Conservation (phyloP, 768 basidiomycete species). For the Boletus reticulatus region DNA sequence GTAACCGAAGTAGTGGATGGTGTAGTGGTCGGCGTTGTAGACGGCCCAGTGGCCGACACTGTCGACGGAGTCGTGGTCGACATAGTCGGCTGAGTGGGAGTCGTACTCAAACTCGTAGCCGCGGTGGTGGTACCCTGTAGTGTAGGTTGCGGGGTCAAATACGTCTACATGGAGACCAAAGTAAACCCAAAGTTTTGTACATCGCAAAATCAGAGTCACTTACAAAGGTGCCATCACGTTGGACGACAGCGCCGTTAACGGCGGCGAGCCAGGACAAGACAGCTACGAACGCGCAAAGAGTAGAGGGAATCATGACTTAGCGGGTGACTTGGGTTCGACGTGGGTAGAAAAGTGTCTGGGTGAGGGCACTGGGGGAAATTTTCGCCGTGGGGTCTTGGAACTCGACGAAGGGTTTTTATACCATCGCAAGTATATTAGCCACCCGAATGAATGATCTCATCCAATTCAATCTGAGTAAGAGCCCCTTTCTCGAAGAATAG, state of each 20-base stretch:
- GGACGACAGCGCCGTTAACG: slow-evolving; percentile 15
- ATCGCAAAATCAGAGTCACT: background rate
- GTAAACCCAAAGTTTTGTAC: background rate
- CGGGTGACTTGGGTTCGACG: background rate
- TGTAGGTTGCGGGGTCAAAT: slow-evolving; percentile 10
- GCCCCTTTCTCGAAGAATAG: slow-evolving; percentile 2
- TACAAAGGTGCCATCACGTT: slow-evolving; percentile 16
- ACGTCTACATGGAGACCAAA: background rate
- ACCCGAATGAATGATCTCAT: background rate
- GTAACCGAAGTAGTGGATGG: background rate
- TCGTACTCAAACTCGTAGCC: background rate
- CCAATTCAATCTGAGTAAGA: background rate
- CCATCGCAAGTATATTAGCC: slow-evolving; percentile 10
- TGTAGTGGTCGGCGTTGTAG: background rate
- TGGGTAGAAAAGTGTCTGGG: background rate
- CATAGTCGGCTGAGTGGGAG: background rate
- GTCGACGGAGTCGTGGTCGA: background rate
- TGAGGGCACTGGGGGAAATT: background rate
- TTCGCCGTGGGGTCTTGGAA: background rate
- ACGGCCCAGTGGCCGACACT: background rate
- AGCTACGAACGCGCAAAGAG: background rate
- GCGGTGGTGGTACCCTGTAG: background rate
- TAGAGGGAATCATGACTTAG: slow-evolving; percentile 8
- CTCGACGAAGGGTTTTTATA: slow-evolving; percentile 3
- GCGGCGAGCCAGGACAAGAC: slow-evolving; percentile 11